phyloP scores from a whole-genome alignment of 2,329 filamentous ascomycete species.

The Beauveria caledonica region DNA sequence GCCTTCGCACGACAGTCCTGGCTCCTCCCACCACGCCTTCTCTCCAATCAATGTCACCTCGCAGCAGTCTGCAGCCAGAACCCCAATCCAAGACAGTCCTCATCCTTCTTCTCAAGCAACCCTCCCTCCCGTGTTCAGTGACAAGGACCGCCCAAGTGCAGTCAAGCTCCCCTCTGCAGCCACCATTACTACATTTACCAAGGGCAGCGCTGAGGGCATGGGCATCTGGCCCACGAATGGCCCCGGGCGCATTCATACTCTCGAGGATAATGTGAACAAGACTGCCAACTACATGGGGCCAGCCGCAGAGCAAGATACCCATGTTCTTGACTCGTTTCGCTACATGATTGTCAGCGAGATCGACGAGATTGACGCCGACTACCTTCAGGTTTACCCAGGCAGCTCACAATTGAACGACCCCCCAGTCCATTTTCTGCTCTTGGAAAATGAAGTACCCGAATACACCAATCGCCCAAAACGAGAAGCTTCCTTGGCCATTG shows the following conservation, averaged over 20 bases:
- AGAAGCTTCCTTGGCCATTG: slow-evolving; percentile 33
- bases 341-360: slow-evolving; percentile 37
- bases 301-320: slow-evolving; percentile 37
- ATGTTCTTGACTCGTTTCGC: slow-evolving; percentile 38
- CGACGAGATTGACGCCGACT: slow-evolving; percentile 36
- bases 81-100: not conserved
- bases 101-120: not conserved
- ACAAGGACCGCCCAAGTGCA: not conserved
- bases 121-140: not conserved
- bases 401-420: slow-evolving; percentile 25
- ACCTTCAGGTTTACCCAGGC: slow-evolving; percentile 34
- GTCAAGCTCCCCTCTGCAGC: not conserved
- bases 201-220: slow-evolving; percentile 11
- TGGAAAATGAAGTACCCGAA: slow-evolving; percentile 37
- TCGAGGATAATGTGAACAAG: slow-evolving; percentile 33
- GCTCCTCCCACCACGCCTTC: slow-evolving; percentile 3
- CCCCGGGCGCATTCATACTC: slow-evolving; percentile 21
- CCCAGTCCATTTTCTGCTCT: slow-evolving; percentile 37
- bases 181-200: slow-evolving; percentile 10
- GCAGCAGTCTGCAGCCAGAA: not conserved
- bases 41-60: not conserved
- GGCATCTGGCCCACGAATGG: slow-evolving; percentile 12
- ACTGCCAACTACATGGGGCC: slow-evolving; percentile 39
- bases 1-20: slow-evolving; percentile 9
- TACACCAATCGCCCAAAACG: slow-evolving; percentile 30